Conservation (phyloP, 2,329 filamentous ascomycete species). For the Paecilomyces sp. region DNA sequence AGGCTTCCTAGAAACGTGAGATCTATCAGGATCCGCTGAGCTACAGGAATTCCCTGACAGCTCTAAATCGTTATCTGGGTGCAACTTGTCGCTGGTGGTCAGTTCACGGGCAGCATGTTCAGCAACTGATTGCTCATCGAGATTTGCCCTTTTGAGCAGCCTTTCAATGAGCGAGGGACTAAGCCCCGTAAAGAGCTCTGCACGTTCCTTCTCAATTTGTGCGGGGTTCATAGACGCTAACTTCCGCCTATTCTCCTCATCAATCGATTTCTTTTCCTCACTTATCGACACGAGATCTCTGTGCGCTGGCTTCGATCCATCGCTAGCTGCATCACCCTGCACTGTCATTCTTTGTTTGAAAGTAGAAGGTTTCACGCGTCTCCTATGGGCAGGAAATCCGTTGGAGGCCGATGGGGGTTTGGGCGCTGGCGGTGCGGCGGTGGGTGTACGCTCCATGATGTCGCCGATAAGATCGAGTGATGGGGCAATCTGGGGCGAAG, state of each 20-base stretch:
- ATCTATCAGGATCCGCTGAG: slow-evolving; percentile 22
- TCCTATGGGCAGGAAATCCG: slow-evolving; percentile 87
- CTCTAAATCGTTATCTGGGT: background rate
- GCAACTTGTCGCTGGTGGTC: slow-evolving; percentile 1
- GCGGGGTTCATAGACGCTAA: slow-evolving; percentile 70
- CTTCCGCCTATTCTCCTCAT: slow-evolving; percentile 69
- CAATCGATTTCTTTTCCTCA: slow-evolving; percentile 65
- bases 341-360: slow-evolving; percentile 59
- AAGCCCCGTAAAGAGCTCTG: slow-evolving; percentile 71
- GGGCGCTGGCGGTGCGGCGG: slow-evolving; percentile 38
- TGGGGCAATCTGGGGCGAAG: slow-evolving; percentile 13
- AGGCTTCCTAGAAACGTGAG: slow-evolving; percentile 11
- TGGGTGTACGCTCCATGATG: slow-evolving; percentile 66
- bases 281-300: slow-evolving; percentile 28
- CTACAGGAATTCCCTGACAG: background rate
- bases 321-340: background rate
- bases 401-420: slow-evolving; percentile 58
- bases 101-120: background rate
- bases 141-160: slow-evolving; percentile 67
- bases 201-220: slow-evolving; percentile 73
- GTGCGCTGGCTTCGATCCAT: slow-evolving; percentile 10
- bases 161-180: slow-evolving; percentile 69
- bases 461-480: slow-evolving; percentile 55
- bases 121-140: slow-evolving; percentile 50
- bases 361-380: slow-evolving; percentile 62